Evolutionary conservation across 257 asterid genomes (phyloP), one percentile per base, ranked within the genome.

Genomic region (Paulownia fortunei): DNA sequence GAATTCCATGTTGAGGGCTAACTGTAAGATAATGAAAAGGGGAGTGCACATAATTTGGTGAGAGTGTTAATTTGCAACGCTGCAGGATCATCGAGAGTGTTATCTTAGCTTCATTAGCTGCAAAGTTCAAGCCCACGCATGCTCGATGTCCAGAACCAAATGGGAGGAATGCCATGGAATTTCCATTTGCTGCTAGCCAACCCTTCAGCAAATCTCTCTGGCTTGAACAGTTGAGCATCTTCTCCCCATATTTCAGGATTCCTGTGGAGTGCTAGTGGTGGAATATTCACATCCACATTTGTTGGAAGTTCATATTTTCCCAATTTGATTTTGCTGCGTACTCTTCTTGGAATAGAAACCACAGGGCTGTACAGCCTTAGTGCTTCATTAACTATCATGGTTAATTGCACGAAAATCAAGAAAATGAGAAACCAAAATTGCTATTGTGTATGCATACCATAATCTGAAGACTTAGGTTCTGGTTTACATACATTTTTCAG

Each of bases 1-100:
- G 79, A 18, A 83, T 52, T 3, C 87, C 87, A 56, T 77, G 46
- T 56, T 83, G 83, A 15, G 89, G 85, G 0, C 72, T 62, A 51
- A 80, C 44, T 1, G 83, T 75, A 64, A 80, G 62, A 49, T 80
- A 21, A n/a, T 65, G 42, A 76, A 65, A 69, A 21, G 86, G 89
- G 16, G 77, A 49, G 34, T 86, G 89, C 12, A 86, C 86, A 55
- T 86, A 86, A 54, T 73, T 78, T 19, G 84, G 47, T 8, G 69
- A 62, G 4, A 62, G 47, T 0, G 67, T 30, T 11, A 61, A 44
- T 0, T 24, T 66, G 0, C 5, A 66, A 15, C 74, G 74, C 26
- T 73, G 73, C 19, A 67, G 11, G 32, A 70, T 47, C 11, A 67
- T 18, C 27, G 59, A 23, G 16, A 60, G 44, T 39, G 69, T 8